phyloP scores from a whole-genome alignment of 345 rosid genomes.

The Chamaenerion angustifolium region DNA sequence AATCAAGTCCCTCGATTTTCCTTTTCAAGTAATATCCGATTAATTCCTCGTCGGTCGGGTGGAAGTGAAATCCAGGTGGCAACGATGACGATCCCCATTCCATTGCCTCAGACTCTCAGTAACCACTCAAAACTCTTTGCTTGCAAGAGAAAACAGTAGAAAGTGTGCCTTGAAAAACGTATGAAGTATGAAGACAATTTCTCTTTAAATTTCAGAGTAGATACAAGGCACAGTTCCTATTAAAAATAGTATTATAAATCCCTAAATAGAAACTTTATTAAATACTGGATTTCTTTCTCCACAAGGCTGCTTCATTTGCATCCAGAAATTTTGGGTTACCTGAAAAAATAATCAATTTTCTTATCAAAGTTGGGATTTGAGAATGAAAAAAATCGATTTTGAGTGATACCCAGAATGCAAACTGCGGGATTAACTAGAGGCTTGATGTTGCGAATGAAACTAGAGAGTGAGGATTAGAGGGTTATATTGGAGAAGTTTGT shows the following conservation, averaged over 20 bases:
- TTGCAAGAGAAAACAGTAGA: slow-evolving; percentile 4
- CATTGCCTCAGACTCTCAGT: slow-evolving; percentile 11
- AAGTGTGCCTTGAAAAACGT: background rate
- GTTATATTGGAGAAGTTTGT: slow-evolving; percentile 16
- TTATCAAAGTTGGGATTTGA: slow-evolving; percentile 4
- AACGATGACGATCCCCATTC: slow-evolving; percentile 48
- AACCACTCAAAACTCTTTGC: slow-evolving; percentile 4
- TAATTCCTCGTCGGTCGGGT: slow-evolving; percentile 83
- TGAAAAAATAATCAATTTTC: slow-evolving; percentile 19
- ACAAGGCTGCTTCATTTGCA: slow-evolving; percentile 40
- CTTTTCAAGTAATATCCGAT: slow-evolving; percentile 73
- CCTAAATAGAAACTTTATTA: slow-evolving; percentile 58
- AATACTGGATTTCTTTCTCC: too few species aligned
- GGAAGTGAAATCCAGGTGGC: slow-evolving; percentile 92
- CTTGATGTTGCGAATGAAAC: background rate
- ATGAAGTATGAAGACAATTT: background rate
- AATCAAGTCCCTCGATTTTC: slow-evolving; percentile 49
- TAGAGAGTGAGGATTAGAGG: slow-evolving; percentile 10
- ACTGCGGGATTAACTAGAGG: background rate
- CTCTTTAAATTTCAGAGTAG: slow-evolving; percentile 9
- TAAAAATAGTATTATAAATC: slow-evolving; percentile 54
- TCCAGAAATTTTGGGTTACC: slow-evolving; percentile 13
- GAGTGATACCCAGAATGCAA: slow-evolving; percentile 17
- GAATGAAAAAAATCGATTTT: background rate
- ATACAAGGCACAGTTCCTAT: slow-evolving; percentile 36